Evolutionary conservation across 495 filamentous ascomycete species (phyloP), one percentile per base, ranked within the genome.

Genomic region (Letharia columbiana): DNA sequence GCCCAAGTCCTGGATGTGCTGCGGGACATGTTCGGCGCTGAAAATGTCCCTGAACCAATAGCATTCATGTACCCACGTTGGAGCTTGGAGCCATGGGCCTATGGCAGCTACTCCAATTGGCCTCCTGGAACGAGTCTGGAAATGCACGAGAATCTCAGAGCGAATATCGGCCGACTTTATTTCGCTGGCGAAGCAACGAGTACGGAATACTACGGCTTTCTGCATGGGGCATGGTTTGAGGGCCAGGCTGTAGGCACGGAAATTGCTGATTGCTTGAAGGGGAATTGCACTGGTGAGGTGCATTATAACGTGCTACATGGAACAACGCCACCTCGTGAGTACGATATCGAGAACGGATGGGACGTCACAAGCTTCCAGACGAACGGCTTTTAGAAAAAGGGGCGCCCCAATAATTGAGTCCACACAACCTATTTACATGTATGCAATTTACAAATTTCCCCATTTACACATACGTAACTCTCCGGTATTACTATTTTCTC

Each of bases 131-230:
- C 83, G 39, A 87, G 82, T 6, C 77, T 89, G 2, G 83, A 89
- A 69, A 84, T 79, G 74, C 89, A 91, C 71, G 84, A 91, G 72
- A 90, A 90, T 66, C 78, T 91, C 58, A 80, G 87, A 2, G 86
- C 87, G n/a, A 88, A 89, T 69, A 75, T 86, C 0, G 82, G 80
- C 61, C 73, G 83, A 5, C 71, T 91, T 28, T 90, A 80, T 75
- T 91, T 90, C 72, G 87, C 88, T 1, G 89, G 89, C 1, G 89
- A 91, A 70, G 84, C 86, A 37, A 89, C 87, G 0, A 89, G 84
- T 66, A 76, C 83, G 17, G 78, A 85, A 73, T 89, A 87, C 69
- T 91, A 83, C 75, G 88, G 88, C 0, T 91, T 88, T 73, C 72
- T 91, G 75, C 89, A 91, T 28, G 87, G 85, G 2, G 83, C 83